Base-by-base conservation (phyloP, 2,329 filamentous ascomycete genomes). In the Dactylellina leptospora region DNA sequence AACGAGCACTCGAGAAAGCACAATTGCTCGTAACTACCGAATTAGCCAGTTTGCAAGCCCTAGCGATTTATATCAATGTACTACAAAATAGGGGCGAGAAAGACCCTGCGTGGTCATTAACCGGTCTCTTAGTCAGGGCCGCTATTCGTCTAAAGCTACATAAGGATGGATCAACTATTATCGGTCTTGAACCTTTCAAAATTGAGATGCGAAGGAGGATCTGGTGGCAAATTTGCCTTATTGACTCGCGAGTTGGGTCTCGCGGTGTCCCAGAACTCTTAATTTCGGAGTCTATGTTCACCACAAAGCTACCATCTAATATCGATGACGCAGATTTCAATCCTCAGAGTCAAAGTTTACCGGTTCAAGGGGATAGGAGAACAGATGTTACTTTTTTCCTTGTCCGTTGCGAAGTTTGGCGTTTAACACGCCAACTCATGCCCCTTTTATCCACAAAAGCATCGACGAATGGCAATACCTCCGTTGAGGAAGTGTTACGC, bases 251-350 rank as follows among this genome's bases (percentile, higher is more conserved):
- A 69, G 82, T 86, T 1, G 85, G 85, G 0, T 87, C 89, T 75
- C 85, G 88, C 66, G 85, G 88, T 76, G 86, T 86, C 0, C 85
- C 84, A 20, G 86, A 88, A 69, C 84, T 86, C 1, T 85, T 84
- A 0, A 87, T 89, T 42, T 78, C 82, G 1, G 82, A 85, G 51
- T 82, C 83, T 10, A 83, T 83, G 9, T 89, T 85, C 75, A 87
- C 90, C 76, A 88, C 87, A 0, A 82, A 80, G 60, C 75, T 82
- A 6, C 83, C 84, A 0, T 74, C 81, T 3, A 84, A 84, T 45
- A 79, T 85, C 44, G 82, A 85, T 70, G 82, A 84, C 40, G 77
- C 77, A 2, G 84, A 85, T 56, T 79, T 85, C 3, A 75, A 78
- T 5, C 80, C 80, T 0, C 75, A 78, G n/a, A 78, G 75, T 11